phyloP scores from a whole-genome alignment of 805 yeast genomes.

The Millerozyma miso region DNA sequence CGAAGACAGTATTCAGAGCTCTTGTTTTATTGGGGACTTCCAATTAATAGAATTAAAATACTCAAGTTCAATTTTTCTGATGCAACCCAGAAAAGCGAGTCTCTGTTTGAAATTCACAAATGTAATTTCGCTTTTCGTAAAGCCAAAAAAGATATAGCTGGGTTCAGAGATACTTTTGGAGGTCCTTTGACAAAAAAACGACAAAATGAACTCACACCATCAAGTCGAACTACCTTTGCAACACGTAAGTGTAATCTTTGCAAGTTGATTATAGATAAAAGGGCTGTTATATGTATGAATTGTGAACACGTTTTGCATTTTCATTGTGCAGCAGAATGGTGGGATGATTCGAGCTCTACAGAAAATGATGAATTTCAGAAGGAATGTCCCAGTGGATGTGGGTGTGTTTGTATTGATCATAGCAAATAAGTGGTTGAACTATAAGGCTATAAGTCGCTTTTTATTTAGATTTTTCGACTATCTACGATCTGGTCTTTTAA shows the following conservation, averaged over 20 bases:
- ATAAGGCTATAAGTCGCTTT: neutral
- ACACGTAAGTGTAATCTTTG: constrained; percentile 62
- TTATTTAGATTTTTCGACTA: constrained; percentile 29
- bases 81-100: constrained; percentile 4
- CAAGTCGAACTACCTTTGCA: neutral
- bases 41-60: constrained; percentile 73
- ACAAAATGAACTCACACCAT: neutral
- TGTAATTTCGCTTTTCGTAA: constrained; percentile 30
- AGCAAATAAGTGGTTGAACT: constrained; percentile 4
- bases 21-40: constrained; percentile 78
- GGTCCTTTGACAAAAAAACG: constrained; percentile 26
- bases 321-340: constrained; percentile 78
- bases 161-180: neutral
- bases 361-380: constrained; percentile 5
- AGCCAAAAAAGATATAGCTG: constrained; percentile 6
- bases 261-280: constrained; percentile 51
- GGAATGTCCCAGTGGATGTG: constrained; percentile 85
- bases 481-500: constrained; percentile 69
- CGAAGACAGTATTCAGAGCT: constrained; percentile 74
- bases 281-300: constrained; percentile 61
- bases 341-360: constrained; percentile 37
- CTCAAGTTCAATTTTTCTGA: constrained; percentile 59
- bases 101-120: constrained; percentile 29
- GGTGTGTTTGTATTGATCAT: constrained; percentile 58
- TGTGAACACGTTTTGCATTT: constrained; percentile 83